Conservation (phyloP, 2,329 filamentous ascomycete genomes). For the Colletotrichum sp. region DNA sequence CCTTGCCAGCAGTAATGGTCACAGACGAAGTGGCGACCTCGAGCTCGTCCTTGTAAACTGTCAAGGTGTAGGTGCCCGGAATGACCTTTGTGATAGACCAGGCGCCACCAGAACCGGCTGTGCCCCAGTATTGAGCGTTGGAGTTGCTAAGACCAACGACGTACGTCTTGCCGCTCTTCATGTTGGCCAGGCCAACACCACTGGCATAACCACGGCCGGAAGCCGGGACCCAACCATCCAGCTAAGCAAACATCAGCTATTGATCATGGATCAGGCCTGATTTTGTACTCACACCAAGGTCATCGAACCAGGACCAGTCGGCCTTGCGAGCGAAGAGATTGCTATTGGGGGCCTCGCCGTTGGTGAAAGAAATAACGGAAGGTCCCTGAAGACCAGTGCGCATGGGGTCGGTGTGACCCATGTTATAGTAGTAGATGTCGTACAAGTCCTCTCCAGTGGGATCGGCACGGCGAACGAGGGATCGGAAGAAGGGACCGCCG, state of each 20-base stretch:
- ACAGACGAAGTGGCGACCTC: constrained; percentile 31
- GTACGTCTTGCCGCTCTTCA: constrained; percentile 42
- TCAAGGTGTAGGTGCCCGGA: constrained; percentile 35
- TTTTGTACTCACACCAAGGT: constrained; percentile 25
- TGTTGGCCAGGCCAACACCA: constrained; percentile 37
- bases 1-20: constrained; percentile 31
- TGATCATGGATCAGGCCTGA: neutral
- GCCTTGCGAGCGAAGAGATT: constrained; percentile 39
- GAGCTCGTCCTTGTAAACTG: constrained; percentile 38
- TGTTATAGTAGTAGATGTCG: constrained; percentile 48
- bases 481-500: constrained; percentile 42
- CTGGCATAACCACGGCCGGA: constrained; percentile 31
- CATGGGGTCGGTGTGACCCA: constrained; percentile 46
- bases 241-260: constrained; percentile 13
- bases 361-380: constrained; percentile 42
- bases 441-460: constrained; percentile 42
- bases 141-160: constrained; percentile 39
- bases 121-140: constrained; percentile 40
- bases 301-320: constrained; percentile 38
- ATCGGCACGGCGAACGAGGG: constrained; percentile 39
- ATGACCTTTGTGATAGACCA: constrained; percentile 35
- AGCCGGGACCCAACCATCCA: constrained; percentile 35
- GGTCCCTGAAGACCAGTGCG: constrained; percentile 46
- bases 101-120: constrained; percentile 28
- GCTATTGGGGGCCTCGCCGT: constrained; percentile 37